These are phyloP conservation scores for Hemisphaericaspora xylofermentans DNA, from an alignment of 1,139 yeast species.

Conservation along the genomic window DNA sequence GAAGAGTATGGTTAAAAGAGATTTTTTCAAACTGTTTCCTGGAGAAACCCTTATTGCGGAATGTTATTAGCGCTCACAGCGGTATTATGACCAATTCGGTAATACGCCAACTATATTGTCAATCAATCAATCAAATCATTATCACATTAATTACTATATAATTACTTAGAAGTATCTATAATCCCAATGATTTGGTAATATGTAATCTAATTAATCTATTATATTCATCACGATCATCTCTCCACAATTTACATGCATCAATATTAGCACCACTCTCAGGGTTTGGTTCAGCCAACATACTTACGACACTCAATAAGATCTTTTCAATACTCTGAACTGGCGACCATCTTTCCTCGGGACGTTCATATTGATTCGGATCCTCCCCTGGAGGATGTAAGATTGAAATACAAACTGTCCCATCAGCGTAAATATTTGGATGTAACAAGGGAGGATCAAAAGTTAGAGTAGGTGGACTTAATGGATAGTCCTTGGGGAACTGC, in stretches of 20 bases:
- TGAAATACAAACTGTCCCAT: conserved; percentile 94
- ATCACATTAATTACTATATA: too few relatives aligned
- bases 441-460: conserved; percentile 80
- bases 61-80: too few relatives aligned
- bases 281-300: conserved; percentile 97
- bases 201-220: conserved; percentile 62
- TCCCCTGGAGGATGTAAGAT: conserved; percentile 95
- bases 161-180: conserved; percentile 25
- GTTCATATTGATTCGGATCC: conserved; percentile 92
- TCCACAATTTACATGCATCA: conserved; percentile 94
- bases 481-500: conserved; percentile 87
- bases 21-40: too few relatives aligned
- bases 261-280: conserved; percentile 96
- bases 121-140: too few relatives aligned
- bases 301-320: conserved; percentile 85
- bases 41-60: too few relatives aligned
- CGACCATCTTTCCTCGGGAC: conserved; percentile 96
- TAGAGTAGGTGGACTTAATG: conserved; percentile 85
- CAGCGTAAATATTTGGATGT: conserved; percentile 91
- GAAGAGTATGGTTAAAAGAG: too few relatives aligned
- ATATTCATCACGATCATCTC: conserved; percentile 74
- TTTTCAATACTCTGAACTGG: conserved; percentile 97
- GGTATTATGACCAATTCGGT: too few relatives aligned
- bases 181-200: conserved; percentile 66
- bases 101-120: not conserved